A percentile compares a stretch with the other conserved stretches of the same genome.
These are phyloP conservation scores for Taxawa tesnikishii DNA, from an alignment of 2,329 filamentous ascomycete species.

Conservation along the genomic window DNA sequence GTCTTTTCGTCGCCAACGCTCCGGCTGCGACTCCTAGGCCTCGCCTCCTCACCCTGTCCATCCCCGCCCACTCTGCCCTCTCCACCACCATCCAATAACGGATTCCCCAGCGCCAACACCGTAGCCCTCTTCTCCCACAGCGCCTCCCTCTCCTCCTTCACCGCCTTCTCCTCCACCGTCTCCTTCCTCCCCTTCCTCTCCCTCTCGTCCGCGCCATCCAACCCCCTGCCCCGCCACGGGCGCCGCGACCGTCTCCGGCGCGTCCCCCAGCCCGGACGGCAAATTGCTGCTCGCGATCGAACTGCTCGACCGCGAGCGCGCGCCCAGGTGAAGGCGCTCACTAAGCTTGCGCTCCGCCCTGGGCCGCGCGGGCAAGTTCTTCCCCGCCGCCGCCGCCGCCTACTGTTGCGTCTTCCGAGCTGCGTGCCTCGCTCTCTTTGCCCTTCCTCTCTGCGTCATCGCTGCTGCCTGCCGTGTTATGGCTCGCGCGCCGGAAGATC, in stretches of 20 bases:
- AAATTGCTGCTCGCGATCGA: slow-evolving; percentile 49
- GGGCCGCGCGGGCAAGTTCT: slow-evolving; percentile 10
- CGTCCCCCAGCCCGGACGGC: slow-evolving; percentile 67
- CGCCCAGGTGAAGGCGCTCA: slow-evolving; percentile 59
- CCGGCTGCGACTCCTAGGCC: slow-evolving; percentile 20
- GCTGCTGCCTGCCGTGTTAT: slow-evolving; percentile 1
- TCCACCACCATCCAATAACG: background rate
- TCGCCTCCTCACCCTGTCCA: slow-evolving; percentile 12
- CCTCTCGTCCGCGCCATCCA: no score
- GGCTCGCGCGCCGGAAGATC: slow-evolving; percentile 19
- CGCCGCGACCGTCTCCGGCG: slow-evolving; percentile 55
- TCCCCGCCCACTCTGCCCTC: slow-evolving; percentile 1
- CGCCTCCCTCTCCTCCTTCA: slow-evolving; percentile 46
- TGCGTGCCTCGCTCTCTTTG: background rate
- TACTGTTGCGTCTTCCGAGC: background rate
- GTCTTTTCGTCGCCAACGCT: slow-evolving; percentile 23
- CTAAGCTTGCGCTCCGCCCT: slow-evolving; percentile 42
- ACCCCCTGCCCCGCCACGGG: slow-evolving; percentile 8
- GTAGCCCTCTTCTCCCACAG: slow-evolving; percentile 92
- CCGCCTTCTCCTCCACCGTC: slow-evolving; percentile 3
- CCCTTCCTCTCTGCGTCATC: background rate
- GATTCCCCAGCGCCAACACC: slow-evolving; percentile 53
- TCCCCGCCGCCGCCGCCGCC: background rate
- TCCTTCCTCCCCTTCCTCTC: slow-evolving; percentile 4
- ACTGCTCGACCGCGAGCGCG: slow-evolving; percentile 13